phyloP scores from a whole-genome alignment of 495 filamentous ascomycete species.

The Podospora anserina region DNA sequence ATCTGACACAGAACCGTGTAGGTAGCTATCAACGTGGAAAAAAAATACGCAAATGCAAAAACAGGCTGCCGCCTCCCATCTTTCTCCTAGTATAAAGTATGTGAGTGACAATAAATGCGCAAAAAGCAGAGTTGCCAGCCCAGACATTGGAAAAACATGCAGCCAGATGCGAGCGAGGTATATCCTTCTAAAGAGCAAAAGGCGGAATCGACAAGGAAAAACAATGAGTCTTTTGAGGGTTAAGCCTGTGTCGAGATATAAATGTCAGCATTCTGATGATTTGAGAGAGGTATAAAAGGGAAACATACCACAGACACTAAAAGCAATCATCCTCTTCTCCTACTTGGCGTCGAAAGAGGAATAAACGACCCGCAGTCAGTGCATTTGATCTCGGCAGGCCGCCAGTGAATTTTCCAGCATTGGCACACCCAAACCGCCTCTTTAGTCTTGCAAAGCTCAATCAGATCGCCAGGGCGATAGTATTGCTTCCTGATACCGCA shows the following conservation, averaged over 20 bases:
- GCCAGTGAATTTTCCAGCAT: constrained; percentile 20
- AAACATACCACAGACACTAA: not conserved
- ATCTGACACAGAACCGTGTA: too few species aligned
- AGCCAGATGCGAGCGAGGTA: not conserved
- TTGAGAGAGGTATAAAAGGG: not conserved
- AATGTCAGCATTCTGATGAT: not conserved
- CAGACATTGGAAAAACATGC: not conserved
- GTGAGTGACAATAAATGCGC: not conserved
- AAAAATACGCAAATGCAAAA: not conserved
- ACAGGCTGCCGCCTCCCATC: not conserved
- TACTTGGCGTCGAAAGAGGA: constrained; percentile 7
- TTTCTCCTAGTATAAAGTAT: not conserved
- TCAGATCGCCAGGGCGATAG: constrained; percentile 27
- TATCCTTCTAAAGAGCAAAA: not conserved
- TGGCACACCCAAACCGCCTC: constrained; percentile 31
- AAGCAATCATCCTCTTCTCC: constrained; percentile 1
- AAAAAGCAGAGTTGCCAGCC: not conserved
- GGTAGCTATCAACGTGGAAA: too few species aligned
- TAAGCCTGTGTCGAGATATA: not conserved
- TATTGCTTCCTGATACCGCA: constrained; percentile 27
- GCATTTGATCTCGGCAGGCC: constrained; percentile 15
- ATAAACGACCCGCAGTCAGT: constrained; percentile 11
- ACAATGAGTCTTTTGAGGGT: not conserved
- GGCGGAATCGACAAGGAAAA: not conserved
- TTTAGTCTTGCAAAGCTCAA: constrained; percentile 22